Evolutionary conservation across 2,329 filamentous ascomycete species (phyloP), one percentile per base, ranked within the genome.

Genomic region (Claviceps humidiphila): DNA sequence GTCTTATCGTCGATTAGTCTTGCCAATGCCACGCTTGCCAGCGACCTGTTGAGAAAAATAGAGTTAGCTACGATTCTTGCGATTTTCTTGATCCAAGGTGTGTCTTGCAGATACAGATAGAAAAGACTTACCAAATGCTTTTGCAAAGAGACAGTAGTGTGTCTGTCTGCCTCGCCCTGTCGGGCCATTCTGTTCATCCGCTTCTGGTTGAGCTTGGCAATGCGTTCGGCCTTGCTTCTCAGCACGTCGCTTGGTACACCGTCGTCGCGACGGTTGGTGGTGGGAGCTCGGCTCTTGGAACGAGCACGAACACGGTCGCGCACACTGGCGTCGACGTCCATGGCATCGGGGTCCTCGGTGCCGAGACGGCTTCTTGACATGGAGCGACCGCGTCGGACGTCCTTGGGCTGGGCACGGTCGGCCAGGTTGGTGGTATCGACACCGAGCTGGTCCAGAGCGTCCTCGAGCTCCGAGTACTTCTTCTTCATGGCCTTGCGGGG

Each of bases 131-230:
- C 85, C 80, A 98, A 76, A 74, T 97, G 93, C 74, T 95, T 98
- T 57, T 84, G 81, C 70, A 95, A 72, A 51, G 87, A 78, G 40
- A 87, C 86, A 52, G 84, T 84, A 56, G 82, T 82, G 72, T 97
- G 91, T 66, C 94, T 82, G 77, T 98, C 93, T 56, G 85, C 90
- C 75, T 98, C 93, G 76, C 93, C 93, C 77, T 94, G 88, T 69
- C 90, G 84, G 45, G 93, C 93, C 85, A 94, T 93, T 58, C 91
- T 82, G 76, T 98, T 98, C 89, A 94, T 96, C 81, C 89, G 91
- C 78, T 91, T 89, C 83, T 98, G 94, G 63, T 84, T 78, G 66
- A 98, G 73, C 78, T 95, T 97, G 66, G 82, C 78, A 66, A 94
- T 75, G 63, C 85, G 83, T 69, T 95, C 90, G 40, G 88, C 89